Evolutionary conservation across 139 green algal species (phyloP), one percentile per base, ranked within the genome.

Genomic region (Chlorella sorokiniana): DNA sequence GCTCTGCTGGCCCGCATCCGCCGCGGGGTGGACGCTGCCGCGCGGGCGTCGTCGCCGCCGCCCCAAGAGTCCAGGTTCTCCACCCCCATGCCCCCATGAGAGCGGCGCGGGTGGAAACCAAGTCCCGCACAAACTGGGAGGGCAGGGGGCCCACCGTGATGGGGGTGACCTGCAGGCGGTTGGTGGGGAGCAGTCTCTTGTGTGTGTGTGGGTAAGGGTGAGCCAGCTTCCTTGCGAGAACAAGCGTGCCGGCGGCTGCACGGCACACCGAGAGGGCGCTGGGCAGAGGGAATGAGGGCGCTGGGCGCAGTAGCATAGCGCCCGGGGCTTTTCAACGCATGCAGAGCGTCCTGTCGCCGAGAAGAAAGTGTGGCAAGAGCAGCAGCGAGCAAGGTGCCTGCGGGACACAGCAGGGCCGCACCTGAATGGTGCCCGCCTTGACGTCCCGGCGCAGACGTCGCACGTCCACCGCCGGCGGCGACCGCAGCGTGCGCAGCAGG

Each of bases 71-170:
- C 76, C 41, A 82, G 31, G 62, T 82, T 82, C 44, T 82, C 76
- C 42, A 62, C 62, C 40, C 79, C 79, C 31, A 54, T 11, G 4
- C 22, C 33, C 71, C 33, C 79, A 84, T 76, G 29, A 84, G 23
- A 2, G 44, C 35, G 25, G 65, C 45, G 23, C 79, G 70, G 1
- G 79, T 35, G 3, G 44, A n/a, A 31, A 79, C 59, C 44, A 84
- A 42, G 79, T 81, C 70, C 4, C 71, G 70, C 41, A 79, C 79
- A 79, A 84, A 79, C 61, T 45, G 23, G 41, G 67, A 41, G 18
- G 79, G 79, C 33, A 84, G 71, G 4, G 79, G 79, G 20, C 79
- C 79, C 6, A 84, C 67, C 27, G 67, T 84, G 41, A 84, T 38
- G 33, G 79, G 71, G 31, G 79, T 79, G 40, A 82, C 42, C 76